Percentiles rank a stretch among this genome's conserved stretches.
phyloP scores from a whole-genome alignment of 495 filamentous ascomycete species.

The Penicilliopsis zonata region DNA sequence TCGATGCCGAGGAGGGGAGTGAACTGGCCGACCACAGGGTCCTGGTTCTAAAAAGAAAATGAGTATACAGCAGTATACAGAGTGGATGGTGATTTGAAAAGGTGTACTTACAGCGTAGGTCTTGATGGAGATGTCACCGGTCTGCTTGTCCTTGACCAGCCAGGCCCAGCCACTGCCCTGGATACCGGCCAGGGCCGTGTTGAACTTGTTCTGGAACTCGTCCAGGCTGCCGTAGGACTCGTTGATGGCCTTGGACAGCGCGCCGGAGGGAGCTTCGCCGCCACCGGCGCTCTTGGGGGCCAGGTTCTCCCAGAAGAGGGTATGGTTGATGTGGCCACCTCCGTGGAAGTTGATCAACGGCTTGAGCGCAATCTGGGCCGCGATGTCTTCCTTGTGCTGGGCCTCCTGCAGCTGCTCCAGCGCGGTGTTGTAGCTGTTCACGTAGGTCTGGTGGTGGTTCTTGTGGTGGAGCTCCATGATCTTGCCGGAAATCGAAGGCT shows the following conservation, averaged over 20 bases:
- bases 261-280: conserved; percentile 61
- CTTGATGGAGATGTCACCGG: conserved; percentile 60
- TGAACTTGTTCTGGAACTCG: conserved; percentile 65
- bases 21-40: conserved; percentile 82
- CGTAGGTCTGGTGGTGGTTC: conserved; percentile 62
- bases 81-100: background rate
- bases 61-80: conserved; percentile 2
- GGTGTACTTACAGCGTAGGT: conserved; percentile 49
- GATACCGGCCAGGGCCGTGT: conserved; percentile 67
- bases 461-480: conserved; percentile 91
- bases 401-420: conserved; percentile 47
- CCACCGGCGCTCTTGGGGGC: conserved; percentile 60
- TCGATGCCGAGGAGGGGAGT: conserved; percentile 84
- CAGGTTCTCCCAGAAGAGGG: conserved; percentile 88
- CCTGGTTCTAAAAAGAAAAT: conserved; percentile 54
- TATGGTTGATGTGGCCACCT: conserved; percentile 87
- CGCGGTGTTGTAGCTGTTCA: conserved; percentile 51
- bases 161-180: conserved; percentile 95
- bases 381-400: conserved; percentile 35
- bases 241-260: conserved; percentile 60
- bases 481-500: conserved; percentile 87
- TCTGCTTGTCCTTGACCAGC: conserved; percentile 79
- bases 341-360: conserved; percentile 94
- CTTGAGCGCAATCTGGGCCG: conserved; percentile 67
- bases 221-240: conserved; percentile 62